These are phyloP conservation scores for Paraglomus brasilianum DNA, from an alignment of 192 early-diverging fungal species.

Conservation along the genomic window DNA sequence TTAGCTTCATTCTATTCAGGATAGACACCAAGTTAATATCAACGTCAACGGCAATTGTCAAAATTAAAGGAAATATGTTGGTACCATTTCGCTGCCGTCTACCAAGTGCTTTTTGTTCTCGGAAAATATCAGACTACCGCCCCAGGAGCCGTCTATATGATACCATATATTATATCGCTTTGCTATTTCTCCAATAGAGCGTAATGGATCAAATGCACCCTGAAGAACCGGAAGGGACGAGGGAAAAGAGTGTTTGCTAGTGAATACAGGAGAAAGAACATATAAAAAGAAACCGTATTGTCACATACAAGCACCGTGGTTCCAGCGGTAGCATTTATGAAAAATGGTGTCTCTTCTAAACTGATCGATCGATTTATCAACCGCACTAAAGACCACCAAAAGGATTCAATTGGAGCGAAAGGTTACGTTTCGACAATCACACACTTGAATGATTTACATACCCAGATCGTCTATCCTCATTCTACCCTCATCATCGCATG, in stretches of 20 bases:
- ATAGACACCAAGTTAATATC: not conserved
- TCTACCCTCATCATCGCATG: slow-evolving; percentile 57
- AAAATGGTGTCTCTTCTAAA: slow-evolving; percentile 64
- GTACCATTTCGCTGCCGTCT: slow-evolving; percentile 51
- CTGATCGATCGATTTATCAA: slow-evolving; percentile 43
- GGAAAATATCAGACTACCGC: slow-evolving; percentile 68
- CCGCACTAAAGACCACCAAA: slow-evolving; percentile 34
- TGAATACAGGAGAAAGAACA: not conserved
- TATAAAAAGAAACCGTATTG: not conserved
- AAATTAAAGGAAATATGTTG: not conserved
- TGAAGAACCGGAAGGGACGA: slow-evolving; percentile 4
- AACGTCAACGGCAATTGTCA: not conserved
- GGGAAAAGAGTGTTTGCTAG: not conserved
- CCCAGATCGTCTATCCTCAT: slow-evolving; percentile 61
- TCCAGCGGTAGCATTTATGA: slow-evolving; percentile 80
- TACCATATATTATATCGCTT: slow-evolving; percentile 65
- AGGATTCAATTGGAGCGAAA: not conserved
- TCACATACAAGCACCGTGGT: slow-evolving; percentile 70
- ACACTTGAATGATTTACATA: slow-evolving; percentile 16
- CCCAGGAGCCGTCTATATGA: slow-evolving; percentile 82
- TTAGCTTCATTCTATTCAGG: slow-evolving; percentile 21
- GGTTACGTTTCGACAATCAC: not conserved
- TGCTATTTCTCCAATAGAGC: slow-evolving; percentile 55
- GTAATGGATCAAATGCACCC: slow-evolving; percentile 76
- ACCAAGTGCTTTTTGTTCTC: slow-evolving; percentile 43